phyloP scores from a whole-genome alignment of 768 basidiomycete genomes.

The Paxillus involutus region DNA sequence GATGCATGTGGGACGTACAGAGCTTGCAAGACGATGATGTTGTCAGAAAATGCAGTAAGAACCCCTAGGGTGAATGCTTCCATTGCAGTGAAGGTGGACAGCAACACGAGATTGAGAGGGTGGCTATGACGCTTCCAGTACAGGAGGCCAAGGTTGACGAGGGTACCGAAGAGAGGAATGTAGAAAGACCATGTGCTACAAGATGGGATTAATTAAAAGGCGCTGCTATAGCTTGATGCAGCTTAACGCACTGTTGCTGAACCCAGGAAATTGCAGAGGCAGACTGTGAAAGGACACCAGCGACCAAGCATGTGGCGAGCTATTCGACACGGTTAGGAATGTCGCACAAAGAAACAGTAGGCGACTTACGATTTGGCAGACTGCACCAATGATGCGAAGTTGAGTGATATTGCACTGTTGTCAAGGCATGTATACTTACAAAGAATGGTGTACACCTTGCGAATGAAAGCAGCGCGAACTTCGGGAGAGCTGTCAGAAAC shows the following conservation, averaged over 20 bases:
- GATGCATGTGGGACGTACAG: constrained; percentile 47
- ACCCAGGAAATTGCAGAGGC: constrained; percentile 66
- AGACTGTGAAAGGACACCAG: constrained; percentile 68
- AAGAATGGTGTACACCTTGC: constrained; percentile 90
- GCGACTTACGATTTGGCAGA: constrained; percentile 66
- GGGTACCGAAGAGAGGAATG: constrained; percentile 72
- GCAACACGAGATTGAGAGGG: constrained; percentile 82
- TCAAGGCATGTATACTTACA: constrained; percentile 49
- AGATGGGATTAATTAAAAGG: constrained; percentile 1
- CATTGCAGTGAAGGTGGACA: constrained; percentile 85
- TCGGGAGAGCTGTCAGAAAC: constrained; percentile 76
- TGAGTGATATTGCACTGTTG: not conserved
- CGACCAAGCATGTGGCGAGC: constrained; percentile 79
- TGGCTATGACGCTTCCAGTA: constrained; percentile 94
- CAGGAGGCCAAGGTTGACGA: constrained; percentile 76
- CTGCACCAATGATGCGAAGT: constrained; percentile 35
- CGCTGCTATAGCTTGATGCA: not conserved
- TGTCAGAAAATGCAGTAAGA: constrained; percentile 74
- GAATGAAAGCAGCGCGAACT: constrained; percentile 82
- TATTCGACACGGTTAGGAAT: constrained; percentile 18
- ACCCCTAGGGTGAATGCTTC: constrained; percentile 92
- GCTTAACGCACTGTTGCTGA: constrained; percentile 54
- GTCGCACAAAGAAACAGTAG: not conserved
- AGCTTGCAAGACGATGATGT: constrained; percentile 79
- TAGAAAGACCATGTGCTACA: constrained; percentile 78